Percentiles rank a stretch among this genome's conserved stretches.
Conservation (phyloP, 352 stramenopile genomes). For the Phytophthora crassamura region DNA sequence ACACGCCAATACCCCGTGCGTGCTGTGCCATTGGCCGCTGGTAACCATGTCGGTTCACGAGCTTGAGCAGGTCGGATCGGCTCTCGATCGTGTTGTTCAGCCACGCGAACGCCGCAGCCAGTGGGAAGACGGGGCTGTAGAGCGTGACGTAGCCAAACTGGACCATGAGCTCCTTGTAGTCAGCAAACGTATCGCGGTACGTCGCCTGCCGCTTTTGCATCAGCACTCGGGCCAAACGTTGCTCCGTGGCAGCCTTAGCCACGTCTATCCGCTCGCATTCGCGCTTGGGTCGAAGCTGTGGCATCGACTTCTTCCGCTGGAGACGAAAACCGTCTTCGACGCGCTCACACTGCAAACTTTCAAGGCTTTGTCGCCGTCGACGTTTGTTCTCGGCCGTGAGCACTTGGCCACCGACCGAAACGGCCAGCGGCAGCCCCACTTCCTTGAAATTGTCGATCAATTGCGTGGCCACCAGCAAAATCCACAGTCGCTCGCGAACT, state of each 20-base stretch:
- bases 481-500: slow-evolving; percentile 70
- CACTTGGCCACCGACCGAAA: slow-evolving; percentile 53
- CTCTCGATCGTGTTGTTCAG: slow-evolving; percentile 93
- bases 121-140: slow-evolving; percentile 92
- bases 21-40: slow-evolving; percentile 89
- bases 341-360: slow-evolving; percentile 22
- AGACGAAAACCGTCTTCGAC: slow-evolving; percentile 6
- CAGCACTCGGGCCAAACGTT: slow-evolving; percentile 57
- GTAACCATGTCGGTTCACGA: slow-evolving; percentile 87
- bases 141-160: slow-evolving; percentile 94
- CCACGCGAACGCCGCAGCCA: slow-evolving; percentile 91
- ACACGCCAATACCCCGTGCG: slow-evolving; percentile 92
- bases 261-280: slow-evolving; percentile 31
- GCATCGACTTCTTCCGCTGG: slow-evolving; percentile 12
- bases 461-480: slow-evolving; percentile 71
- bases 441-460: slow-evolving; percentile 79
- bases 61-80: slow-evolving; percentile 93
- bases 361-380: slow-evolving; percentile 33
- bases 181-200: slow-evolving; percentile 71
- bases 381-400: slow-evolving; percentile 54
- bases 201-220: slow-evolving; percentile 67
- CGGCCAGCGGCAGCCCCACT: slow-evolving; percentile 57
- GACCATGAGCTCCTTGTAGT: slow-evolving; percentile 89
- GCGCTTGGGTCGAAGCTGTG: slow-evolving; percentile 12
- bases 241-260: slow-evolving; percentile 34